phyloP scores from a whole-genome alignment of 805 yeast species.

The Nakazawaea sp. region DNA sequence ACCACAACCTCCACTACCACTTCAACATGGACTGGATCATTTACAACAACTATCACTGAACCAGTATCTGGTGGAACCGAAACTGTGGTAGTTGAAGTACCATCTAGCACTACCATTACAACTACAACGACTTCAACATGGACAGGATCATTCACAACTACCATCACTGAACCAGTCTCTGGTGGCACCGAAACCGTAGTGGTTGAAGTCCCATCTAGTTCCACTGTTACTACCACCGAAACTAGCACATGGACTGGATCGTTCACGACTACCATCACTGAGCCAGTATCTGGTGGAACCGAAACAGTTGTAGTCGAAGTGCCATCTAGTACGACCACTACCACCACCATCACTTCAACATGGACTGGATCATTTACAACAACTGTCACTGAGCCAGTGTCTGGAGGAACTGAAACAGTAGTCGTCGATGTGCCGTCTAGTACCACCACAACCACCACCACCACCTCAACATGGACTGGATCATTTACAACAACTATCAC shows the following conservation, averaged over 20 bases:
- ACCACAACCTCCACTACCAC: background rate
- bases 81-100: background rate
- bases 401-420: background rate
- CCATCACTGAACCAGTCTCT: background rate
- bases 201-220: background rate
- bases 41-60: slow-evolving; percentile 6
- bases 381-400: background rate
- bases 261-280: background rate
- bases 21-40: background rate
- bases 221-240: background rate
- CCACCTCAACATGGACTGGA: background rate
- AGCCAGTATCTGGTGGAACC: no score
- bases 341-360: background rate
- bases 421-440: background rate
- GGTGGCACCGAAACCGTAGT: background rate
- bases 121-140: slow-evolving; percentile 1
- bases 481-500: background rate
- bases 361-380: background rate
- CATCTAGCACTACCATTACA: background rate
- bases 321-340: background rate
- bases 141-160: background rate
- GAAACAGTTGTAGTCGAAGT: background rate
- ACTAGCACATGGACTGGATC: background rate
- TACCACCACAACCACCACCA: background rate
- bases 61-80: slow-evolving; percentile 3